A percentile compares a stretch with the other conserved stretches of the same genome.
These are phyloP conservation scores for Xylaria palmicola DNA, from an alignment of 495 filamentous ascomycete genomes.

Conservation along the genomic window DNA sequence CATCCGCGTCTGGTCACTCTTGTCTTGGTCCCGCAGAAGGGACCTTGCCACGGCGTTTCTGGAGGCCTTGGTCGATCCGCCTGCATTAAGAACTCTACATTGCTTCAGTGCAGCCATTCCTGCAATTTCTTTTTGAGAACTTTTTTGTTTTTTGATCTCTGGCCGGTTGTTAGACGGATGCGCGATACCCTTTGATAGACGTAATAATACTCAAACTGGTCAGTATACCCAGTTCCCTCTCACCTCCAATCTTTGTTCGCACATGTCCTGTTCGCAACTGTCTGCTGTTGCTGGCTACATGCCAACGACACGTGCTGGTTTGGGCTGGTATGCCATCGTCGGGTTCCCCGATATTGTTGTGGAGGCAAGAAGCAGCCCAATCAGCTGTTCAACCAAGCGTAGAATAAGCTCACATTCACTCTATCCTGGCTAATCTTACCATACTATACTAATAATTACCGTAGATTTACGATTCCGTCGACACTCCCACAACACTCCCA, in stretches of 20 bases:
- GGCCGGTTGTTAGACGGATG: constrained; percentile 33
- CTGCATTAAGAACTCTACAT: constrained; percentile 19
- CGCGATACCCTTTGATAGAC: constrained; percentile 44
- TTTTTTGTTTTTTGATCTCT: constrained; percentile 18
- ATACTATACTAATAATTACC: not conserved
- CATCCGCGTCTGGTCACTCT: constrained; percentile 16
- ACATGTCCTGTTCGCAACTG: not conserved
- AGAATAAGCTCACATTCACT: not conserved
- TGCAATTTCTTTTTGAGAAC: constrained; percentile 16
- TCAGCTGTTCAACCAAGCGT: not conserved
- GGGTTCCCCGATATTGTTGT: not conserved
- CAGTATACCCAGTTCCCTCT: constrained; percentile 21
- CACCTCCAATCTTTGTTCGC: not conserved
- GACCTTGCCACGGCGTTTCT: constrained; percentile 24
- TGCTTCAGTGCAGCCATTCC: constrained; percentile 17
- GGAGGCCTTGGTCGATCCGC: constrained; percentile 21
- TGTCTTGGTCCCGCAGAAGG: constrained; percentile 19
- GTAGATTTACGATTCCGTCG: constrained; percentile 6
- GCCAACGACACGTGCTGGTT: too few species aligned
- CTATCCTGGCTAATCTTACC: not conserved
- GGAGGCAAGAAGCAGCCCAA: not conserved
- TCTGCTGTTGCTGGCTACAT: not conserved
- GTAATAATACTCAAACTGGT: constrained; percentile 31
- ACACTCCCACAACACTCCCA: constrained; percentile 7
- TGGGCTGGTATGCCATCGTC: not conserved